Conservation (phyloP, 1,284 basidiomycete genomes). For the Ustilago nuda region DNA sequence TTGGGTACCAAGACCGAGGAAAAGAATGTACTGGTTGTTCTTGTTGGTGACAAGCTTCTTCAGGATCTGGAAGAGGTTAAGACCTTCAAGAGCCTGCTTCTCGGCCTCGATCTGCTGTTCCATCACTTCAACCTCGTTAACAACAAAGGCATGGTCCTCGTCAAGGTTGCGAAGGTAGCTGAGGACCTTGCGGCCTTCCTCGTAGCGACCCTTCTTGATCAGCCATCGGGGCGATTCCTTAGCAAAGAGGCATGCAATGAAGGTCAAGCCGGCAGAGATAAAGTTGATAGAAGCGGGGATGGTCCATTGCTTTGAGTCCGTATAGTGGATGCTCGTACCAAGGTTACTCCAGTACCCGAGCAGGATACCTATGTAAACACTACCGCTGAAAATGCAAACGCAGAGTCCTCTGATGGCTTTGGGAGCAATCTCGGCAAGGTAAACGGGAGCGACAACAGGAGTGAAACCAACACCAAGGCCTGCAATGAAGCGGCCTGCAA, state of each 20-base stretch:
- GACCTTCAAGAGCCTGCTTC: conserved; percentile 36
- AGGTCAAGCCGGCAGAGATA: conserved; percentile 53
- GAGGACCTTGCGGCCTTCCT: conserved; percentile 47
- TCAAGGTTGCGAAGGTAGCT: conserved; percentile 49
- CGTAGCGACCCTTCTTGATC: conserved; percentile 45
- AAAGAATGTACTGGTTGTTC: conserved; percentile 52
- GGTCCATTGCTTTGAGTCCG: conserved; percentile 41
- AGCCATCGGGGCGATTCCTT: conserved; percentile 58
- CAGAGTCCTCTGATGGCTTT: conserved; percentile 48
- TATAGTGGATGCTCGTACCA: conserved; percentile 23
- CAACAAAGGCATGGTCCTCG: conserved; percentile 38
- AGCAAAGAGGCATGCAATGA: conserved; percentile 46
- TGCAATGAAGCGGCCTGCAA: conserved; percentile 55
- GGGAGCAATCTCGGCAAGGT: conserved; percentile 53
- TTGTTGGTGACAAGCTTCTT: conserved; percentile 49
- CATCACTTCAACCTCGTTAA: conserved; percentile 50
- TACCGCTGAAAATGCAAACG: conserved; percentile 46
- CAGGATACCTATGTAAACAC: conserved; percentile 47
- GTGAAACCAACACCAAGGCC: conserved; percentile 56
- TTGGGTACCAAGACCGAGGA: conserved; percentile 53
- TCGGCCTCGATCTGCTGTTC: conserved; percentile 43
- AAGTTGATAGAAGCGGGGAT: conserved; percentile 55
- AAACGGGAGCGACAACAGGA: conserved; percentile 50
- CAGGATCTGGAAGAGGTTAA: conserved; percentile 37
- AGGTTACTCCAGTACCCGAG: conserved; percentile 45